Conservation (phyloP, 352 stramenopile species). For the Pelagophyceae sp. region DNA sequence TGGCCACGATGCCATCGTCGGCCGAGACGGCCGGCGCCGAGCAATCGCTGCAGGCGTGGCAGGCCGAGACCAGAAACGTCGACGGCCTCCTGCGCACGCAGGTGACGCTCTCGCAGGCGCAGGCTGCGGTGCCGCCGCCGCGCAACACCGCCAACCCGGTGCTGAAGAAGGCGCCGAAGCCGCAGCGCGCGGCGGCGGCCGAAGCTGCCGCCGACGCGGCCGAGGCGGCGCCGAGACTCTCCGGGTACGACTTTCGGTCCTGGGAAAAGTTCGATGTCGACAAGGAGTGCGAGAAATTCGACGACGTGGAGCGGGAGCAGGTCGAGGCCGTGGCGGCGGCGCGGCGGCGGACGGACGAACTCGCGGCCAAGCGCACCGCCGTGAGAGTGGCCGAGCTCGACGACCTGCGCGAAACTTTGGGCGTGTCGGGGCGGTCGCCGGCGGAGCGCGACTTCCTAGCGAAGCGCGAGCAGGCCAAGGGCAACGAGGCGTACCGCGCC, state of each 20-base stretch:
- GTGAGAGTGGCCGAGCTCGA: slow-evolving; percentile 13
- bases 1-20: slow-evolving; percentile 50
- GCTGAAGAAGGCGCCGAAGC: slow-evolving; percentile 12
- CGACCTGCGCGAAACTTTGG: background rate
- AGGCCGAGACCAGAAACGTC: slow-evolving; percentile 29
- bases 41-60: slow-evolving; percentile 52
- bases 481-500: slow-evolving; percentile 77
- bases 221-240: background rate
- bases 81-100: slow-evolving; percentile 15
- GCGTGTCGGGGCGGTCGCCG: slow-evolving; percentile 22
- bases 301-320: slow-evolving; percentile 45
- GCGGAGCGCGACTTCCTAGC: slow-evolving; percentile 37
- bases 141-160: slow-evolving; percentile 18
- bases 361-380: slow-evolving; percentile 20
- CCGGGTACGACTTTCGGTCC: slow-evolving; percentile 72
- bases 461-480: slow-evolving; percentile 72
- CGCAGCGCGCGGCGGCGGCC: slow-evolving; percentile 23
- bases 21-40: slow-evolving; percentile 45
- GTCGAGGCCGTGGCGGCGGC: slow-evolving; percentile 37
- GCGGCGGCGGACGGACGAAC: background rate
- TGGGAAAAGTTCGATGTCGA: slow-evolving; percentile 82
- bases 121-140: background rate
- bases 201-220: slow-evolving; percentile 21
- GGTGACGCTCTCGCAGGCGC: background rate
- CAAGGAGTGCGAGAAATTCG: slow-evolving; percentile 57